A percentile compares a stretch with the other conserved stretches of the same genome.
Conservation (phyloP, 78 protist species). For the Protostelium mycophagum region DNA sequence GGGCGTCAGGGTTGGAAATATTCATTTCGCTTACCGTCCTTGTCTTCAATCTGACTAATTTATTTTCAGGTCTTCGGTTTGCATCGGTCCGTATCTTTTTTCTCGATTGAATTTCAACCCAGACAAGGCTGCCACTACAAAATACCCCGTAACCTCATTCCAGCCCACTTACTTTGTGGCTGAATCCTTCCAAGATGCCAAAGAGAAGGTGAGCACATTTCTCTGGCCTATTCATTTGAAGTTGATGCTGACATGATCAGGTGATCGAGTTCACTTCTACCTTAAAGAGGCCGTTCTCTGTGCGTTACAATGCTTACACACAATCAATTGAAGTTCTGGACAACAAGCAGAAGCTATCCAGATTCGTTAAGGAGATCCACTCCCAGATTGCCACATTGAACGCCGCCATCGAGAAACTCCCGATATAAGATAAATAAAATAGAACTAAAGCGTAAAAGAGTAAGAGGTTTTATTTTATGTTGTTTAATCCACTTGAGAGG, state of each 20-base stretch:
- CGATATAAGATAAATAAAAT: no score
- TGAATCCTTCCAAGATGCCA: constrained; percentile 75
- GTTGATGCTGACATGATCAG: neutral
- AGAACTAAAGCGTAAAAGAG: no score
- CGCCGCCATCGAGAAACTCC: neutral
- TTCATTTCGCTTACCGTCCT: no score
- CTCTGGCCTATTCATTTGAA: neutral
- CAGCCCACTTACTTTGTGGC: constrained; percentile 93
- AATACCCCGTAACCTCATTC: constrained; percentile 88
- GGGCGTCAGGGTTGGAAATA: no score
- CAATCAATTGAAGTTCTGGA: constrained; percentile 33
- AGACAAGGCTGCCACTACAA: neutral
- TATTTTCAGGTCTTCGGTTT: no score
- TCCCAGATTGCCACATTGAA: neutral
- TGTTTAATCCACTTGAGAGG: no score
- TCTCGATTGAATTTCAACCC: no score
- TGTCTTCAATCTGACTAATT: no score
- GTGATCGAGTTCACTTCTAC: constrained; percentile 20
- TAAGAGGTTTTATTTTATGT: no score
- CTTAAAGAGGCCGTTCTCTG: constrained; percentile 58
- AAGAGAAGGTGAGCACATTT: constrained; percentile 46
- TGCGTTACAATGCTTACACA: constrained; percentile 75
- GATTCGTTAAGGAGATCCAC: constrained; percentile 23
- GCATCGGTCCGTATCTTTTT: no score
- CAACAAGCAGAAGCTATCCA: constrained; percentile 37